Evolutionary conservation across 2,329 filamentous ascomycete species (phyloP), one percentile per base, ranked within the genome.

Genomic region (Sphaceloma murrayae): DNA sequence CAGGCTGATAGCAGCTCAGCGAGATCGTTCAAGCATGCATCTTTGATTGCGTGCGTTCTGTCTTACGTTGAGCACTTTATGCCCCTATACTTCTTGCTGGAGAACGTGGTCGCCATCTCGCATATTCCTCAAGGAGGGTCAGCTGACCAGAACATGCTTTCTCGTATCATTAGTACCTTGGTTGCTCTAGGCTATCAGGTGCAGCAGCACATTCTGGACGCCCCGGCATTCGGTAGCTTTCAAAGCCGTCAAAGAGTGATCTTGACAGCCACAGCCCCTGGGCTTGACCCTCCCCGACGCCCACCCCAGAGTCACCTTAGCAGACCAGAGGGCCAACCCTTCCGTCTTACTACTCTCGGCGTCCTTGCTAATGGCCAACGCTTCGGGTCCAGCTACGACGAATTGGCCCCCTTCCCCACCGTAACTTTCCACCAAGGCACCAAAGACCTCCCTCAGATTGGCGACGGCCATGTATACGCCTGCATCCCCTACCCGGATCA

Each of bases 111-210:
- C 0, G 68, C 65, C 0, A 85, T 89, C 63, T 72, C 82, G 0
- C 69, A 64, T 34, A 38, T 36, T 9, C 26, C 43, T 2, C 44
- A 49, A n/a, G 54, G 55, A 8, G 34, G 33, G 6, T 42, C 46
- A 1, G 66, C 56, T 17, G 63, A 65, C 13, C 68, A 80, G 14
- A 83, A 85, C 47, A 74, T 85, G 0, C 78, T 88, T 42, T 78
- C 78, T 1, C 83, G 88, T 52, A 66, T 91, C 0, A 67, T 91
- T 7, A 83, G 80, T 49, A 72, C 78, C 1, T 63, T 91, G 0
- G 79, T 89, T 0, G 82, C 80, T 0, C 67, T 91, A 50, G 85
- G 84, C 0, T 93, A 91, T 52, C 85, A 93, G 55, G 67, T 77
- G 0, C 74, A 81, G 30, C 71, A 84, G 27, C 76, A 78, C 46